A percentile compares a stretch with the other conserved stretches of the same genome.
These are phyloP conservation scores for Gliomastix tumulicola DNA, from an alignment of 2,329 filamentous ascomycete species.

Conservation along the genomic window DNA sequence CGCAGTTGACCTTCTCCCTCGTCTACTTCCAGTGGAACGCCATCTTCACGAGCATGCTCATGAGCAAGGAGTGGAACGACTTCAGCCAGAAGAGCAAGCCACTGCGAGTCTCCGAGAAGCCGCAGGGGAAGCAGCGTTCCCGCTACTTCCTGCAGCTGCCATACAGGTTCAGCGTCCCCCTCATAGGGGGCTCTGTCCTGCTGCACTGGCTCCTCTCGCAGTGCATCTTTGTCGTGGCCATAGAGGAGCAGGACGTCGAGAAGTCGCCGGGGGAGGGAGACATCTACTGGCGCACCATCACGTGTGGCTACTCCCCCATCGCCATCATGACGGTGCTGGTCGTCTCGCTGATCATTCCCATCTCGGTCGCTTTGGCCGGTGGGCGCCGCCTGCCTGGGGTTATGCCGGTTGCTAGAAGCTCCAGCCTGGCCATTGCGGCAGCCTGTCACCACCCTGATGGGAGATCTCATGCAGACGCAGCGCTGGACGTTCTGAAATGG, in stretches of 20 bases:
- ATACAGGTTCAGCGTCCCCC: background rate
- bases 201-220: background rate
- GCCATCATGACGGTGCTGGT: background rate
- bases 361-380: too few relatives aligned
- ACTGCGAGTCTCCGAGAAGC: too few relatives aligned
- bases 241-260: too few relatives aligned
- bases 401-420: background rate
- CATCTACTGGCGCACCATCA: too few relatives aligned
- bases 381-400: too few relatives aligned
- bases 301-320: too few relatives aligned
- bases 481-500: too few relatives aligned
- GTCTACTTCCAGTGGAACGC: background rate
- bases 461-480: too few relatives aligned
- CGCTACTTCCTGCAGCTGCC: background rate
- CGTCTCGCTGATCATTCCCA: background rate
- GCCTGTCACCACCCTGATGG: background rate
- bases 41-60: background rate
- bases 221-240: background rate
- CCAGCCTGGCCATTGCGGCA: background rate
- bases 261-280: too few relatives aligned
- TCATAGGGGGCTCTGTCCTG: background rate
- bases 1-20: background rate
- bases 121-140: background rate
- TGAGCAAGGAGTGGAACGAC: background rate
- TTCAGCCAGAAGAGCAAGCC: background rate